Base-by-base conservation (phyloP, 345 rosid species). In the Citrus hindsii region DNA sequence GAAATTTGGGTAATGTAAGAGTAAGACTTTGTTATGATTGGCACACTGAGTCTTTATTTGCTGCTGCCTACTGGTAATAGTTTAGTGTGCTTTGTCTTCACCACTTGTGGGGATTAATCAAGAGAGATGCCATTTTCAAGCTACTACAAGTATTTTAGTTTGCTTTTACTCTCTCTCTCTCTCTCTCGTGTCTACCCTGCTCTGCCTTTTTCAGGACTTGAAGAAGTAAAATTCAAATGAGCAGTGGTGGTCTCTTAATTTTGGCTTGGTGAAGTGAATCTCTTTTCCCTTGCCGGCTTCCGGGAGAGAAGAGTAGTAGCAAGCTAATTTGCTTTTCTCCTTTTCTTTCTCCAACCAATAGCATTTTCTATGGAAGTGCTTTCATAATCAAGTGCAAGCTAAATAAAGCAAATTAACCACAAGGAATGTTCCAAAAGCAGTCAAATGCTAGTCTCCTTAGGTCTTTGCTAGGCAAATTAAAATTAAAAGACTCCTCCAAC, bases 341-440 rank as follows among this genome's bases (percentile, higher is more conserved):
- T 62, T 74, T 42, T 4, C n/a, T 65, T 28, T 70, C 30, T 66
- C 27, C 46, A 71, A 30, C 58, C 55, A 75, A 67, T 37, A 1
- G 27, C 51, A 14, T 7, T 19, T 38, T 37, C 66, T 25, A 37
- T 30, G 27, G 53, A 30, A 22, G 40, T 25, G 28, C 69, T 58
- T 32, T 38, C 70, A n/a, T 9, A 37, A 24, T 67, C 32, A n/a
- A 67, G 21, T 38, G 32, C 55, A 38, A 24, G 55, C 53, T 10
- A 32, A 65, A 32, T 14, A 38, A 67, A 40, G 55, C 55, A 82
- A 38, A 62, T 9, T 25, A 32, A 32, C 42, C 40, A 65, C 69
- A 8, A 32, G 42, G 82, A 81, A 80, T 83, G 79, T 80, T 80
- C 71, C 33, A 77, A 78, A 81, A 84, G 85, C 77, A 79, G 88